phyloP scores from a whole-genome alignment of 768 basidiomycete species.

The Auriscalpium orientale region DNA sequence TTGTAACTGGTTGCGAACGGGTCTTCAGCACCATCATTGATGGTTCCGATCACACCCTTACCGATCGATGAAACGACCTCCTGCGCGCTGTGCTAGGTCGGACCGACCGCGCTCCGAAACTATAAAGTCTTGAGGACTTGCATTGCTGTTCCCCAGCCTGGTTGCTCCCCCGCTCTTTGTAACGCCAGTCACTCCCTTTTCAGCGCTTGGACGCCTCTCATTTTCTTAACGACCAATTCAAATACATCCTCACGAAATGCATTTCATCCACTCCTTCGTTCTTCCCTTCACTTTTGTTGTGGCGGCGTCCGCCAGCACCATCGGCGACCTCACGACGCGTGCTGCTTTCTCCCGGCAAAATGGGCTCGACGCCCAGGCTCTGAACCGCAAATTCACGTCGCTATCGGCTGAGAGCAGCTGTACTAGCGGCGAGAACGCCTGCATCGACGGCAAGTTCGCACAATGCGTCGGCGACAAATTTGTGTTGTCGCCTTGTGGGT shows the following conservation, averaged over 20 bases:
- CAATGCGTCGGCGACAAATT: conserved; percentile 18
- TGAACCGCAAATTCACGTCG: conserved; percentile 16
- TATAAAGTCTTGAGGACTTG: not conserved
- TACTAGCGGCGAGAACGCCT: conserved; percentile 25
- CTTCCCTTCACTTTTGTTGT: conserved; percentile 1
- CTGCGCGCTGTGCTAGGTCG: too few relatives aligned
- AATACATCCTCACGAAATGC: not conserved
- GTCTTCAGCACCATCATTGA: too few relatives aligned
- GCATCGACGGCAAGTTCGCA: conserved; percentile 11
- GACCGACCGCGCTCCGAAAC: too few relatives aligned
- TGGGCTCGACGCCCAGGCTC: conserved; percentile 19
- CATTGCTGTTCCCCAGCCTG: not conserved
- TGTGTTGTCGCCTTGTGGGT: conserved; percentile 7
- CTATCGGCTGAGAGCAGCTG: conserved; percentile 23
- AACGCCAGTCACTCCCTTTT: not conserved
- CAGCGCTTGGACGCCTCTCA: conserved; percentile 9
- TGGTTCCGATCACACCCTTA: too few relatives aligned
- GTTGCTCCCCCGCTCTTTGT: not conserved
- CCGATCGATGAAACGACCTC: too few relatives aligned
- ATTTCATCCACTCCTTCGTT: not conserved
- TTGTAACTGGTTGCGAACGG: too few relatives aligned
- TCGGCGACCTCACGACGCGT: conserved; percentile 4
- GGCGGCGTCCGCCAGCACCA: conserved; percentile 4
- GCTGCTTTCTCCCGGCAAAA: conserved; percentile 16
- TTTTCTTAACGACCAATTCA: not conserved